Evolutionary conservation across 345 rosid genomes (phyloP), one percentile per base, ranked within the genome.

Genomic region (Theobroma cacao): DNA sequence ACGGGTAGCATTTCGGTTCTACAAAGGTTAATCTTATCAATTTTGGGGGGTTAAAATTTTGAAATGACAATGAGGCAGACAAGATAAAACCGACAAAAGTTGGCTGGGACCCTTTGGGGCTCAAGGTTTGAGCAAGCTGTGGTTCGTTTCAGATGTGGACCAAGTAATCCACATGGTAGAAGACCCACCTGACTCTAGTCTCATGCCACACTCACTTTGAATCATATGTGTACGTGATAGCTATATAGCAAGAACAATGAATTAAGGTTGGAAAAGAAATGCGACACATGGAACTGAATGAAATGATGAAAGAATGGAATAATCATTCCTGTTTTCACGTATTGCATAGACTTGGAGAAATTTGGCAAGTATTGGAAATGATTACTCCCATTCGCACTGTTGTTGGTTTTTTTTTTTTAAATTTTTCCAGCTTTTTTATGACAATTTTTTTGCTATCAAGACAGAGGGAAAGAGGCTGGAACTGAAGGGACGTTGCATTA

Each of bases 81-180:
- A 28, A 28, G 74, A 47, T 69, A 69, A 30, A 69, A 69, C 3
- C 74, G 74, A 69, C 74, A 69, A 70, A 70, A 70, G 26, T 47
- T 70, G 74, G 40, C 24, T 70, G 74, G 74, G 74, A 30, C 55
- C 74, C 73, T 69, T 18, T 47, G 24, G 6, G 38, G 22, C 47
- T 36, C 17, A n/a, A 66, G 71, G 30, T 41, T 64, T 10, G 24
- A 69, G 12, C 55, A 43, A 68, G 55, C 53, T 43, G 72, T 67
- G 28, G 52, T 13, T 24, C 34, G 0, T 30, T 41, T 70, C 58
- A 18, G 74, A 70, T 8, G 59, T 70, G 74, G 74, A 48, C 59
- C 74, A 70, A 47, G 58, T 48, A 9, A 47, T 17, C 58, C 74
- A 70, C 74, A 48, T 70, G 74, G 15, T 30, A 47, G 58, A 28